phyloP scores from a whole-genome alignment of 352 stramenopile genomes.

The Globisporangium mamillatum region DNA sequence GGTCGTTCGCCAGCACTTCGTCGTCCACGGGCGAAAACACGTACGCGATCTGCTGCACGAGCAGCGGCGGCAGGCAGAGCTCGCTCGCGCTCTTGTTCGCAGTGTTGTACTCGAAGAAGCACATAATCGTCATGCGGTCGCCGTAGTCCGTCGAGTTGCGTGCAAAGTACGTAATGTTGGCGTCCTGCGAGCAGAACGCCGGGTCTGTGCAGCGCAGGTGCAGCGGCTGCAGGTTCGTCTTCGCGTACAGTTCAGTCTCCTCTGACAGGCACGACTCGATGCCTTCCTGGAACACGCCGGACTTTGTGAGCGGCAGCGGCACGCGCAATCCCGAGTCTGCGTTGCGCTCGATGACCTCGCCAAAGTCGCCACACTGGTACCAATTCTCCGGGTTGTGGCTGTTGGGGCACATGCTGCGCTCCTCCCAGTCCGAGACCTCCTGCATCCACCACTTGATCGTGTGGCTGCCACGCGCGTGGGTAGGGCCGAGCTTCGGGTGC shows the following conservation, averaged over 20 bases:
- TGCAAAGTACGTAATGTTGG: conserved; percentile 57
- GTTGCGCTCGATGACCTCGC: conserved; percentile 40
- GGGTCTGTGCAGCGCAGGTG: conserved; percentile 56
- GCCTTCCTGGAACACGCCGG: conserved; percentile 18
- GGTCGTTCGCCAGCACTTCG: conserved; percentile 55
- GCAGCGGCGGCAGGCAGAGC: conserved; percentile 59
- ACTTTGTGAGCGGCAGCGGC: conserved; percentile 30
- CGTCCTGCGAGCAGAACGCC: conserved; percentile 30
- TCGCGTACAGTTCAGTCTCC: conserved; percentile 54
- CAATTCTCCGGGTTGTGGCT: conserved; percentile 70
- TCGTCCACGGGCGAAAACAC: conserved; percentile 48
- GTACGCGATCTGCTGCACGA: conserved; percentile 55
- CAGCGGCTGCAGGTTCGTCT: conserved; percentile 58
- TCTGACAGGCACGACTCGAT: conserved; percentile 53
- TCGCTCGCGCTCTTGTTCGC: conserved; percentile 42
- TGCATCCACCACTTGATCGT: conserved; percentile 73
- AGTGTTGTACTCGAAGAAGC: conserved; percentile 66
- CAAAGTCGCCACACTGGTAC: conserved; percentile 66
- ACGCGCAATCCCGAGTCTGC: conserved; percentile 33
- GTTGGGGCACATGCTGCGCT: conserved; percentile 68
- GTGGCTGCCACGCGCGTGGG: conserved; percentile 60
- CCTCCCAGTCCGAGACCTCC: conserved; percentile 67
- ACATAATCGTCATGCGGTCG: conserved; percentile 68
- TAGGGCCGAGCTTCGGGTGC: conserved; percentile 51
- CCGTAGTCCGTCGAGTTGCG: conserved; percentile 58